These are phyloP conservation scores for Astrothelium subdiscretum DNA, from an alignment of 495 filamentous ascomycete species.

Conservation along the genomic window DNA sequence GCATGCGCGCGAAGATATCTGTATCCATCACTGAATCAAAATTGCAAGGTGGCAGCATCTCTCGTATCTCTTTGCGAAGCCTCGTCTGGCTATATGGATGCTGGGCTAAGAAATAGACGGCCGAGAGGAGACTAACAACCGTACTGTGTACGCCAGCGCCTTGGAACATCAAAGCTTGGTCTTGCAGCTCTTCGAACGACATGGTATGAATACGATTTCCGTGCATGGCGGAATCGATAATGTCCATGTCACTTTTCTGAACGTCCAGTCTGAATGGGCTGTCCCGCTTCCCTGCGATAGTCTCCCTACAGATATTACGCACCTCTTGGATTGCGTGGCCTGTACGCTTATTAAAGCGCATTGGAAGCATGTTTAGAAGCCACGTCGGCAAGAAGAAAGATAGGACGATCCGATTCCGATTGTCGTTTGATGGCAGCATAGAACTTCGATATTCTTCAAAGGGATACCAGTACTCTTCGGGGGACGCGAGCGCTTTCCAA, in stretches of 20 bases:
- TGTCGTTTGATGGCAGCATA: neutral
- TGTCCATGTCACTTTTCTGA: neutral
- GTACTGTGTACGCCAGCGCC: neutral
- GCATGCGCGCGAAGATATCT: constrained; percentile 36
- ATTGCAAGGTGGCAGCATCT: constrained; percentile 45
- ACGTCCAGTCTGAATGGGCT: neutral
- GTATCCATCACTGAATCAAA: constrained; percentile 7
- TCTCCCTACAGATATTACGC: neutral
- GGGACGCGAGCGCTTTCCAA: neutral
- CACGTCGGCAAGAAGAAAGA: neutral
- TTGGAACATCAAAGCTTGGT: neutral
- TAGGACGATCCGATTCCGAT: neutral
- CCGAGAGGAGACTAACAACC: constrained; percentile 28
- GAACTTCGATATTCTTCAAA: neutral
- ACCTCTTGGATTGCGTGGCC: neutral
- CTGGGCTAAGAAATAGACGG: constrained; percentile 42
- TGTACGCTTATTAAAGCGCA: neutral
- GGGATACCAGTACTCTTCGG: neutral
- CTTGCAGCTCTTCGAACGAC: neutral
- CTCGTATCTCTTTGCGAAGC: constrained; percentile 47
- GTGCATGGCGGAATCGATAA: neutral
- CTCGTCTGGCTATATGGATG: constrained; percentile 42
- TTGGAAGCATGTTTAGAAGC: neutral
- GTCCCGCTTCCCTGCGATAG: neutral
- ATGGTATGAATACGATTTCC: neutral